Evolutionary conservation across 2,329 filamentous ascomycete species (phyloP).

Genomic region (Hymenoscyphus scutula): DNA sequence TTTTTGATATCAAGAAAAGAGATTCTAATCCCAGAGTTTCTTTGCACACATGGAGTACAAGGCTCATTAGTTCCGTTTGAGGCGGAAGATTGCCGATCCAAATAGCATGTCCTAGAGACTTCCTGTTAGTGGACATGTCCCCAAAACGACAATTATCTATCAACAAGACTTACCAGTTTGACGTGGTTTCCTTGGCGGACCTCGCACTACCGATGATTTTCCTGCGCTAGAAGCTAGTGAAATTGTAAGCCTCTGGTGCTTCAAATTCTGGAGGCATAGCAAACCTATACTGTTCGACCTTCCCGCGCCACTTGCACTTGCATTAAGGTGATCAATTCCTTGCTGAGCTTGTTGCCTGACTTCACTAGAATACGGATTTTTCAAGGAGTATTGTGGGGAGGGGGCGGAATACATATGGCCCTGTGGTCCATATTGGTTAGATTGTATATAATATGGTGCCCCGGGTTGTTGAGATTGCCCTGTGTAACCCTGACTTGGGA

Average conservation of each 20-base stretch:
- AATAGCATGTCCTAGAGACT: constrained; percentile 78
- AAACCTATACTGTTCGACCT: constrained; percentile 33
- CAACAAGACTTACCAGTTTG: constrained; percentile 54
- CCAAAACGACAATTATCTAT: constrained; percentile 9
- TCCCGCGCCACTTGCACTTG: constrained; percentile 12
- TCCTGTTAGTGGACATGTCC: constrained; percentile 30
- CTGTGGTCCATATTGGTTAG: constrained; percentile 28
- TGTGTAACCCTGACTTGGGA: constrained; percentile 28
- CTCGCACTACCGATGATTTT: constrained; percentile 47
- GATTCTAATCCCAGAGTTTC: constrained; percentile 76
- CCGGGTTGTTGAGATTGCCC: constrained; percentile 25
- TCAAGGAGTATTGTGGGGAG: constrained; percentile 22
- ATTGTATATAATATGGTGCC: constrained; percentile 29
- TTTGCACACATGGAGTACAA: constrained; percentile 90
- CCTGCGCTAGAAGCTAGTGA: constrained; percentile 35
- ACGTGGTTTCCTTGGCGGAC: constrained; percentile 55
- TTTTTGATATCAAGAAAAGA: constrained; percentile 91
- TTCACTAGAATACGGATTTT: constrained; percentile 25
- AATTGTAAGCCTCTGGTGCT: background rate
- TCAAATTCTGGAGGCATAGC: constrained; percentile 9
- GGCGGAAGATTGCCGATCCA: constrained; percentile 95
- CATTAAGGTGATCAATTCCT: constrained; percentile 16
- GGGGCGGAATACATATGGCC: constrained; percentile 24
- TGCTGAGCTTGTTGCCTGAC: constrained; percentile 20
- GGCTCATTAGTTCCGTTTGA: constrained; percentile 72